Conservation (phyloP, 2,329 filamentous ascomycete species). For the Annulohypoxylon truncatum region DNA sequence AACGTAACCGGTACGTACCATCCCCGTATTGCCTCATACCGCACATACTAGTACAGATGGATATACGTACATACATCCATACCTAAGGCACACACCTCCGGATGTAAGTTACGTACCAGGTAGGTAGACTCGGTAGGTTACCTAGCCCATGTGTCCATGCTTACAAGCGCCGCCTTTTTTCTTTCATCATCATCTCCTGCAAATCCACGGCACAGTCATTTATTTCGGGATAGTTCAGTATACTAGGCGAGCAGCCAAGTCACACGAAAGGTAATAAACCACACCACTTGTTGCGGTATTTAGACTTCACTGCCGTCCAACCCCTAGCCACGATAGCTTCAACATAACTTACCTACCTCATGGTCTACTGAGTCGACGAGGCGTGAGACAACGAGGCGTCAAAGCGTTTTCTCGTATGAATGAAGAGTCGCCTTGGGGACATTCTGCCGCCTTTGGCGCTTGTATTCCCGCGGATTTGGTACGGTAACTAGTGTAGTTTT, state of each 20-base stretch:
- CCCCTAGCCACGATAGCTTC: not conserved
- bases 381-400: not conserved
- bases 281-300: not conserved
- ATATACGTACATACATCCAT: too few relatives aligned
- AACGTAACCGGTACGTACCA: conserved; percentile 27
- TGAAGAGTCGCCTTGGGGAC: not conserved
- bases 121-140: conserved; percentile 26
- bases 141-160: conserved; percentile 31
- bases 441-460: conserved; percentile 32
- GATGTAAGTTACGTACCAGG: conserved; percentile 37
- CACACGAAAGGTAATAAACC: not conserved
- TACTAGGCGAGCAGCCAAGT: conserved; percentile 14
- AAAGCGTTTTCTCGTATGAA: conserved; percentile 6
- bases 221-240: conserved; percentile 23
- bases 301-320: not conserved
- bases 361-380: conserved; percentile 4
- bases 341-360: not conserved
- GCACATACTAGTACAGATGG: conserved; percentile 24
- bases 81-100: conserved; percentile 37
- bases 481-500: conserved; percentile 10
- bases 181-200: conserved; percentile 22
- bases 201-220: conserved; percentile 15
- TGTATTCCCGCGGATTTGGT: conserved; percentile 15
- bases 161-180: conserved; percentile 34
- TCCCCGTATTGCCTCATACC: conserved; percentile 12